phyloP scores from a whole-genome alignment of 2,329 filamentous ascomycete species.

The Karstenula rhodostoma region DNA sequence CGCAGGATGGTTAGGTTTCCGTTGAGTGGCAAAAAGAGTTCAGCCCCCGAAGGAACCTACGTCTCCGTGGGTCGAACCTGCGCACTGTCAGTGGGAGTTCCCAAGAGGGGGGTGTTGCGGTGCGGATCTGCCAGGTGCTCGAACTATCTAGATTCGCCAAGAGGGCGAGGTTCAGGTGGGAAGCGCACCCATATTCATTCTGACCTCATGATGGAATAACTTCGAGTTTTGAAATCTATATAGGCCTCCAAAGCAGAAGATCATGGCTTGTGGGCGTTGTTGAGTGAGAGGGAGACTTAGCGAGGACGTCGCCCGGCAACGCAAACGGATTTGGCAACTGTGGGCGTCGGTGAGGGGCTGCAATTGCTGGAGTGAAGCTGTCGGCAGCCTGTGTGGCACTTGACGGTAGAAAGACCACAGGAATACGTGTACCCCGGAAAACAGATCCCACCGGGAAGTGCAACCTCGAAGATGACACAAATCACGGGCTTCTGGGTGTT shows the following conservation, averaged over 20 bases:
- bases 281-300: conserved; percentile 1
- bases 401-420: neutral
- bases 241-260: neutral
- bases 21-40: conserved; percentile 2
- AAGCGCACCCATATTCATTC: neutral
- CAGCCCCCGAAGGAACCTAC: neutral
- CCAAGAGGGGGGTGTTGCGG: neutral
- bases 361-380: neutral
- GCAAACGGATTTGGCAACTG: neutral
- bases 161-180: neutral
- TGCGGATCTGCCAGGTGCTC: conserved; percentile 6
- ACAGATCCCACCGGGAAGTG: neutral
- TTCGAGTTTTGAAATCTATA: neutral
- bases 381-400: too few relatives aligned
- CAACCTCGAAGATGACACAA: neutral
- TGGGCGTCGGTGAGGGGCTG: neutral
- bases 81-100: neutral
- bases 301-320: neutral
- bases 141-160: neutral
- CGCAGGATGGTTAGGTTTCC: too few relatives aligned
- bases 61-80: conserved; percentile 9
- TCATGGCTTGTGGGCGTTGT: neutral
- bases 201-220: neutral
- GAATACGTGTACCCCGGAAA: neutral
- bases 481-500: neutral